Conservation (phyloP, 2,329 filamentous ascomycete species). For the Cordyceps javanica region DNA sequence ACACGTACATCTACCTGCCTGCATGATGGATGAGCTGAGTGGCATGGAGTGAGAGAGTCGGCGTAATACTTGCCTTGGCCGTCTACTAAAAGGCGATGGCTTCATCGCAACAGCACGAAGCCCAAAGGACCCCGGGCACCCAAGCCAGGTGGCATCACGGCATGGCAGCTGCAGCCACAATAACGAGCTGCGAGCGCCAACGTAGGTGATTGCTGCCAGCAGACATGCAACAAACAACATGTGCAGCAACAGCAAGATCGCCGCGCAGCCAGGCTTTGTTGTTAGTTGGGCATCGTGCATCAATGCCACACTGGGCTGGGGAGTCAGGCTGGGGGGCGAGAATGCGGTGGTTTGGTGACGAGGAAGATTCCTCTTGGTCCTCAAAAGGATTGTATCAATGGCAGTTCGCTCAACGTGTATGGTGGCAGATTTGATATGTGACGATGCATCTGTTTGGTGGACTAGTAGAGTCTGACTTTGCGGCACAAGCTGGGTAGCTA, state of each 20-base stretch:
- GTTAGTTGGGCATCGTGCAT: constrained; percentile 9
- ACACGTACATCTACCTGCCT: not conserved
- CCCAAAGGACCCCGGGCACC: constrained; percentile 3
- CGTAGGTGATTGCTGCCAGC: not conserved
- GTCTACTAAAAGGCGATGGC: not conserved
- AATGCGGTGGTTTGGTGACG: not conserved
- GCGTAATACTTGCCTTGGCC: not conserved
- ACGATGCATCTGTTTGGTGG: not conserved
- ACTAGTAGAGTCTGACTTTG: not conserved
- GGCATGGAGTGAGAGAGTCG: not conserved
- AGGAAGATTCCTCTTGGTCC: not conserved
- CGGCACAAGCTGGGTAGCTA: not conserved
- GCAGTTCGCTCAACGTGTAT: not conserved
- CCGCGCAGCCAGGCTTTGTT: constrained; percentile 5
- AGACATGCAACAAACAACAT: constrained; percentile 3
- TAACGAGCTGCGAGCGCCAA: constrained; percentile 1
- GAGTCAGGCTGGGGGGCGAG: constrained; percentile 1
- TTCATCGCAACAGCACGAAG: not conserved
- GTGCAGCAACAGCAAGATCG: constrained; percentile 6
- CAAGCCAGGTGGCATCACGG: constrained; percentile 2
- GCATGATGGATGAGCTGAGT: not conserved
- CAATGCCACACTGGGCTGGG: constrained; percentile 5
- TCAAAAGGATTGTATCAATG: not conserved
- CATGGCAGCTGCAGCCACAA: constrained; percentile 9
- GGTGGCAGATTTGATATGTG: not conserved